Evolutionary conservation across 78 protist species (phyloP).

Genomic region (Pelomyxa schiedti): DNA sequence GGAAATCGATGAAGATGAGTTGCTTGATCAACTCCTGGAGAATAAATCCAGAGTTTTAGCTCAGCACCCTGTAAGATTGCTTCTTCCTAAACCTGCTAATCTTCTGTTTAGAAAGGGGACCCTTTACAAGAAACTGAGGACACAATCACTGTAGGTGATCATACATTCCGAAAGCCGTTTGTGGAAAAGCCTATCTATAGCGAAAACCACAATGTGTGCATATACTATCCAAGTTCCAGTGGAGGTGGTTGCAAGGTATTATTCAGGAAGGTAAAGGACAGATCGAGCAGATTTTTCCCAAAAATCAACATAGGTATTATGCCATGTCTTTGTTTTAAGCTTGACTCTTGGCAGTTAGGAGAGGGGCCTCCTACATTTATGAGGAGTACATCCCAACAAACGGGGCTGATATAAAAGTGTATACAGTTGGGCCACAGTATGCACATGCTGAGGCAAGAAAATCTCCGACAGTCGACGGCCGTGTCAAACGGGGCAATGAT

Average conservation of each 20-base stretch:
- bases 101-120: conserved; percentile 1
- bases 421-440: conserved; percentile 61
- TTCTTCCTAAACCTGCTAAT: neutral
- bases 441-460: conserved; percentile 89
- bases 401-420: conserved; percentile 56
- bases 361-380: conserved; percentile 69
- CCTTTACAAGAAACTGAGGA: neutral
- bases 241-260: conserved; percentile 78
- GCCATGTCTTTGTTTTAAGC: neutral
- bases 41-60: neutral
- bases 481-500: conserved; percentile 61
- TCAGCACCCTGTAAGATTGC: neutral
- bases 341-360: conserved; percentile 31
- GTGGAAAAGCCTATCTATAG: conserved; percentile 86
- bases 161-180: conserved; percentile 76
- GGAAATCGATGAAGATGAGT: conserved; percentile 31
- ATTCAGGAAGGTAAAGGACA: conserved; percentile 83
- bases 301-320: neutral
- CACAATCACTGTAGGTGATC: conserved; percentile 14
- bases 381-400: conserved; percentile 72
- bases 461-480: conserved; percentile 90
- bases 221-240: conserved; percentile 67
- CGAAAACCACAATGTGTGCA: conserved; percentile 84
- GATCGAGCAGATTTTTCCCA: conserved; percentile 24
- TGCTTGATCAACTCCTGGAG: neutral